Conservation (phyloP, 2,329 filamentous ascomycete genomes). For the Fusarium abutilonis region DNA sequence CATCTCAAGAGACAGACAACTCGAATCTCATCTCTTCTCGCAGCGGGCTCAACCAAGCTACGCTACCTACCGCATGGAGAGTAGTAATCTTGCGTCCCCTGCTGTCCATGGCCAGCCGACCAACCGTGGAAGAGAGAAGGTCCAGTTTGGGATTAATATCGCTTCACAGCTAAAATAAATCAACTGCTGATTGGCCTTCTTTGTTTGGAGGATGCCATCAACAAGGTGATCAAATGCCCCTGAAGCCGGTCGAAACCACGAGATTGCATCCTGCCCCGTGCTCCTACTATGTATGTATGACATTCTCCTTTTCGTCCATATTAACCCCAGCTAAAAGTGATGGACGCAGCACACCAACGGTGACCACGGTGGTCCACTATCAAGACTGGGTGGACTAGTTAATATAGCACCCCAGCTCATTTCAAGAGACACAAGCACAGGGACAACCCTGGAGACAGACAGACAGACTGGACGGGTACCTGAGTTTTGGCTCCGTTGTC, state of each 20-base stretch:
- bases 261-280: constrained; percentile 43
- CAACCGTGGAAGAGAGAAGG: constrained; percentile 30
- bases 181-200: constrained; percentile 31
- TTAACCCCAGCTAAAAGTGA: constrained; percentile 28
- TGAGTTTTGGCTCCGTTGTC: constrained; percentile 29
- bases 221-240: constrained; percentile 25
- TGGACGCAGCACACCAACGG: constrained; percentile 43
- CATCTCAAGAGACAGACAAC: constrained; percentile 10
- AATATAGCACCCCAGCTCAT: constrained; percentile 23
- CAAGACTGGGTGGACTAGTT: constrained; percentile 27
- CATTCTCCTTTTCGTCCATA: constrained; percentile 41
- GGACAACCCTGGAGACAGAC: neutral
- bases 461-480: constrained; percentile 27
- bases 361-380: constrained; percentile 41
- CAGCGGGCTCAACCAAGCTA: constrained; percentile 13
- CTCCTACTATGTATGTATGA: constrained; percentile 36
- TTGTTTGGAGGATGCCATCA: constrained; percentile 23
- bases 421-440: constrained; percentile 25
- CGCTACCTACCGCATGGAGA: constrained; percentile 3
- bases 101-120: constrained; percentile 20
- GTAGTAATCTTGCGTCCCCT: constrained; percentile 21
- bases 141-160: constrained; percentile 38
- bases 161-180: constrained; percentile 30
- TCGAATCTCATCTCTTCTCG: constrained; percentile 38
- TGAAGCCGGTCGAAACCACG: constrained; percentile 33